phyloP scores from a whole-genome alignment of 352 stramenopile species.

The Pythium aristosporum region DNA sequence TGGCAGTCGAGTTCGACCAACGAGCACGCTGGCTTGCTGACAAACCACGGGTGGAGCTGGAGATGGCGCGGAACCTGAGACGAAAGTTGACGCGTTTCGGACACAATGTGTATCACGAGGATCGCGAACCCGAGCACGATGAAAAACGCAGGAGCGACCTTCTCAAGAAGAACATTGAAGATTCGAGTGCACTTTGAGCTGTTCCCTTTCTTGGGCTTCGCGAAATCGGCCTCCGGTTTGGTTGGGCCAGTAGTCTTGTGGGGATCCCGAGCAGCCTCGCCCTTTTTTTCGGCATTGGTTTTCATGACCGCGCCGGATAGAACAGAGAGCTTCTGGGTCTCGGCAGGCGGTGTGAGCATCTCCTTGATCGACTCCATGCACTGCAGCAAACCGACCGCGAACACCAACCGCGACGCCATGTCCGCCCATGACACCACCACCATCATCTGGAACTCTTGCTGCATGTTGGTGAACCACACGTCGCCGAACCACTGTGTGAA shows the following conservation, averaged over 20 bases:
- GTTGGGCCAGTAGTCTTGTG: no score
- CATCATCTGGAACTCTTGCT: slow-evolving; percentile 1
- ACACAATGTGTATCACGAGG: not conserved
- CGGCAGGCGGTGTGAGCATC: no score
- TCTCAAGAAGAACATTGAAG: not conserved
- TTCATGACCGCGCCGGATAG: no score
- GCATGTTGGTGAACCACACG: not conserved
- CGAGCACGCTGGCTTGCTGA: not conserved
- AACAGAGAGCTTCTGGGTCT: no score
- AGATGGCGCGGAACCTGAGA: not conserved
- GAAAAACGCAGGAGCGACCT: not conserved
- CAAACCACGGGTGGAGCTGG: not conserved
- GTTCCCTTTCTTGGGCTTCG: no score
- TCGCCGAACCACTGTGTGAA: not conserved
- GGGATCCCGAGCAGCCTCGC: no score
- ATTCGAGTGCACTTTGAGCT: not conserved
- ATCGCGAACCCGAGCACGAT: not conserved
- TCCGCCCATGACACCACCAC: not conserved
- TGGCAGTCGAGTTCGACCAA: not conserved
- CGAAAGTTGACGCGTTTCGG: not conserved
- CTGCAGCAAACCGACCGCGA: not conserved
- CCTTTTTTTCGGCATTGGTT: no score
- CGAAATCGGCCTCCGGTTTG: no score
- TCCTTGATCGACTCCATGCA: not conserved
- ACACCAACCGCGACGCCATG: not conserved